Evolutionary conservation across 257 asterid species (phyloP), one percentile per base, ranked within the genome.

Genomic region (Fraxinus cuspidata): DNA sequence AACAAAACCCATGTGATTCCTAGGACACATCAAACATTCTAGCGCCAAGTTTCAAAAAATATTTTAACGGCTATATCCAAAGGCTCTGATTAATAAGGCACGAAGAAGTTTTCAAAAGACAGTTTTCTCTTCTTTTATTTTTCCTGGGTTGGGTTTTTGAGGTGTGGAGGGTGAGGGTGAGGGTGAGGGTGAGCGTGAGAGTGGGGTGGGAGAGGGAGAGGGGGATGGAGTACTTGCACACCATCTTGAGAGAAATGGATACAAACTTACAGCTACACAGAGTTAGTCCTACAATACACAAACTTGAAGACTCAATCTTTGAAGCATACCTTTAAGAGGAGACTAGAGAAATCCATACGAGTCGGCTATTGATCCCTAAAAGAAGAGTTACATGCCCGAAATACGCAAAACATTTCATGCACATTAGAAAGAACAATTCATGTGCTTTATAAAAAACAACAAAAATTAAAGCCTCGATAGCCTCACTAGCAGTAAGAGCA

Each of bases 381-480:
- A 35, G 47, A 64, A 77, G 49, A 76, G 78, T 72, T 69, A 73
- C 74, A 68, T 66, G 76, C 83, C 74, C 74, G 75, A 75, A 75
- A 72, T 49, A 76, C 68, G 28, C 67, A 74, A 40, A 40, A 74
- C 75, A 42, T 78, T 69, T 78, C 74, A 44, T 63, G 86, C 80
- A 51, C 81, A 78, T 84, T 85, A 85, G 81, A 80, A 42, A 67
- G 60, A 81, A 75, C 81, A 70, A 81, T 74, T 76, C 63, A 80
- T 82, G 76, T 81, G 83, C 87, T 81, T 72, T 75, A 82, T 85
- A 79, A 47, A 85, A 82, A 83, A 75, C 72, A 81, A 47, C 71
- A 72, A 76, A 72, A 37, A 27, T 76, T 56, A 19, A 73, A 12
- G 81, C 71, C 74, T 76, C 58, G 80, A 49, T 79, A 79, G 79